Evolutionary conservation across 345 rosid species (phyloP), one percentile per base, ranked within the genome.

Genomic region (Lumnitzera littorea): DNA sequence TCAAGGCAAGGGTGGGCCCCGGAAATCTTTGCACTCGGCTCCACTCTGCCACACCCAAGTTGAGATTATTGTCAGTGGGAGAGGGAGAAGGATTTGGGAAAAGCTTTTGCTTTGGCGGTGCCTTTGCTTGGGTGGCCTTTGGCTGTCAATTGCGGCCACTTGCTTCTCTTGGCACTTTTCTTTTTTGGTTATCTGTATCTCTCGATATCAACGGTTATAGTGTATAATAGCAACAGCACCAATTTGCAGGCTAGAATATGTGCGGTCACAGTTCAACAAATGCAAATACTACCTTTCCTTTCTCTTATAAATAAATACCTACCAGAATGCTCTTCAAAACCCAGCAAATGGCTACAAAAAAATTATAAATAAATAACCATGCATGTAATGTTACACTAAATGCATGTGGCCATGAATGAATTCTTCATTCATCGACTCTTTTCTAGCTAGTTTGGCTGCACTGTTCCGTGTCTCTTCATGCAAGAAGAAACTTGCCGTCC

Each of bases 21-120:
- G 11, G 9, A 36, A 60, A 67, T 24, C 55, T 46, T 31, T 41
- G 43, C 20, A 48, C 50, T 53, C 54, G 65, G 46, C 55, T 62
- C 65, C 50, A 16, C 65, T n/a, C 48, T 16, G 48, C 48, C 24
- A 56, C 47, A 36, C 43, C 43, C 11, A 36, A 36, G 1, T 57
- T 15, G 60, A 57, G 60, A 4, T 4, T 36, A 4, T 4, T 36
- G 60, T 11, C 60, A 56, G 60, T 56, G 48, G 6, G 20, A 11
- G 60, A 57, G 43, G 11, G 9, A 10, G 23, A 17, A 49, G 41
- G 41, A 36, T 36, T 15, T 12, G 17, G 9, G 41, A 27, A 27
- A 27, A 3, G 58, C 58, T 20, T 23, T 51, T 55, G 23, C 9
- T 20, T 17, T 13, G 5, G 41, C 60, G 60, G 60, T 57, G 60